Evolutionary conservation across 768 basidiomycete genomes (phyloP).

Genomic region (Hypsizygus marmoreus): DNA sequence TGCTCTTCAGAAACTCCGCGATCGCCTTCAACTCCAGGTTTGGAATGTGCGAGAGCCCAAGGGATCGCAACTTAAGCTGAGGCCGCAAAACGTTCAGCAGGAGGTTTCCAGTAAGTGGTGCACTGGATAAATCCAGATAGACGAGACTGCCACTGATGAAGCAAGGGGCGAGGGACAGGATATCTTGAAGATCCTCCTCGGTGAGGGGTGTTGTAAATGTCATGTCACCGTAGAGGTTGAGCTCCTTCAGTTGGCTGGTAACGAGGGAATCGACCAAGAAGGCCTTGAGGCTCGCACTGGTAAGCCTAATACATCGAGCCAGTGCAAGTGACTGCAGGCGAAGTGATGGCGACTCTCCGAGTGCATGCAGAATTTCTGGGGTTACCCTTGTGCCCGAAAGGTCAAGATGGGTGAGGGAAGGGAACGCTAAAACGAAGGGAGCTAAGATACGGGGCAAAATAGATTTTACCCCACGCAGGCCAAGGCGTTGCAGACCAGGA

Average conservation of each 20-base stretch:
- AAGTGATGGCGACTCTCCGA: conserved; percentile 65
- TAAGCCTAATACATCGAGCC: conserved; percentile 83
- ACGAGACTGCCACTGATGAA: conserved; percentile 73
- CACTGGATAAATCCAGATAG: conserved; percentile 89
- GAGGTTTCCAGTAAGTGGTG: conserved; percentile 65
- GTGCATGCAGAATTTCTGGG: conserved; percentile 68
- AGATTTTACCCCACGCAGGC: conserved; percentile 81
- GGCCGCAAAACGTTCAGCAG: conserved; percentile 54
- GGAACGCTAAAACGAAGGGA: conserved; percentile 79
- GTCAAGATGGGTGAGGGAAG: conserved; percentile 86
- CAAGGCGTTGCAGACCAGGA: conserved; percentile 74
- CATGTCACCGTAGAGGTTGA: conserved; percentile 88
- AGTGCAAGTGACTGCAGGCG: conserved; percentile 80
- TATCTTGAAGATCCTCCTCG: conserved; percentile 61
- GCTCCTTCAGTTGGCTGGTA: conserved; percentile 63
- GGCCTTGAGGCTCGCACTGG: conserved; percentile 72
- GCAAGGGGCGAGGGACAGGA: conserved; percentile 76
- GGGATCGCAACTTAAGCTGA: conserved; percentile 77
- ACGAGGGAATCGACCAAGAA: conserved; percentile 74
- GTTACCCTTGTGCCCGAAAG: conserved; percentile 86
- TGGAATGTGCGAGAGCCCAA: conserved; percentile 89
- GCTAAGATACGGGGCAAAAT: conserved; percentile 67
- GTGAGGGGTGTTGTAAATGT: conserved; percentile 78
- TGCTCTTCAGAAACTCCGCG: conserved; percentile 64
- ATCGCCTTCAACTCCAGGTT: conserved; percentile 65